Percentiles rank a stretch among this genome's conserved stretches.
Conservation (phyloP, 2,329 filamentous ascomycete species). For the Corynespora cassiicola region DNA sequence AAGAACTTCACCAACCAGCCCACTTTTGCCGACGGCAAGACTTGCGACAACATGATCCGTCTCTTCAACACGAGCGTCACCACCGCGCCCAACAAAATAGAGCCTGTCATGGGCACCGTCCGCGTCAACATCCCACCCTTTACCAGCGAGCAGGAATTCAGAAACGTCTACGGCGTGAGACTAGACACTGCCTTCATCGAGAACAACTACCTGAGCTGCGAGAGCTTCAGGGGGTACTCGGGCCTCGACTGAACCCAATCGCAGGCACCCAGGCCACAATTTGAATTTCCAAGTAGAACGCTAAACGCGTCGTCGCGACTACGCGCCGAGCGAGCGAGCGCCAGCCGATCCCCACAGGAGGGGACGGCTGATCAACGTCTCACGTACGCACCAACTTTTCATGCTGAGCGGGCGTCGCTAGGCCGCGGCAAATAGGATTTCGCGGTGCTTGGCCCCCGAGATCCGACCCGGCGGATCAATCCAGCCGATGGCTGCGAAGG, state of each 20-base stretch:
- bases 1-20: slow-evolving; percentile 63
- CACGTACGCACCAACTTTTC: too few relatives aligned
- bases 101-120: slow-evolving; percentile 42
- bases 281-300: too few relatives aligned
- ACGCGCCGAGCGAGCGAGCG: too few relatives aligned
- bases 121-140: slow-evolving; percentile 37
- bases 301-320: too few relatives aligned
- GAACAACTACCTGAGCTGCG: slow-evolving; percentile 45
- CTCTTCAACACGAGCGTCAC: slow-evolving; percentile 56
- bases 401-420: too few relatives aligned
- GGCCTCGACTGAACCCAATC: slow-evolving; percentile 59
- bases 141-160: slow-evolving; percentile 33
- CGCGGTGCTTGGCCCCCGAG: too few relatives aligned
- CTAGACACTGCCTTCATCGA: slow-evolving; percentile 50
- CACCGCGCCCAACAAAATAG: slow-evolving; percentile 34
- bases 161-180: slow-evolving; percentile 40
- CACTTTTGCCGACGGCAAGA: slow-evolving; percentile 49
- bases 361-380: too few relatives aligned
- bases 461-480: too few relatives aligned
- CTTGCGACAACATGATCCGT: slow-evolving; percentile 54
- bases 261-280: too few relatives aligned
- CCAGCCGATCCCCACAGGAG: too few relatives aligned
- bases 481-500: too few relatives aligned
- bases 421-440: too few relatives aligned
- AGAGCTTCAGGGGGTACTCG: slow-evolving; percentile 36